phyloP scores from a whole-genome alignment of 495 filamentous ascomycete genomes.

The Pseudomonodictys pantanalensis region DNA sequence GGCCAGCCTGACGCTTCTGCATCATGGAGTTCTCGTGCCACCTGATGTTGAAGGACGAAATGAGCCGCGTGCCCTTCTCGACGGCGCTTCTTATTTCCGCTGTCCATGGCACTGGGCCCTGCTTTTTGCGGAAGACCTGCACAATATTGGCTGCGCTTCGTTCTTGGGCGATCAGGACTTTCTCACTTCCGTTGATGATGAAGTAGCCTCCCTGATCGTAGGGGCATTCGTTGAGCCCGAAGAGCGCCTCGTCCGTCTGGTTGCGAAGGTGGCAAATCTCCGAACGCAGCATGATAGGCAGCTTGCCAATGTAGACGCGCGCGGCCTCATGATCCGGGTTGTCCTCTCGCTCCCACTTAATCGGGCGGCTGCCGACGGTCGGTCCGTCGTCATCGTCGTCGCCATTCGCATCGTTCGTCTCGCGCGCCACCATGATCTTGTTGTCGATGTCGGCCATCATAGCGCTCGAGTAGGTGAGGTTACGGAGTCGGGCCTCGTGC shows the following conservation, averaged over 20 bases:
- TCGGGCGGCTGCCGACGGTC: slow-evolving; percentile 57
- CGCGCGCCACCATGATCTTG: slow-evolving; percentile 74
- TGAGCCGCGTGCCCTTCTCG: slow-evolving; percentile 90
- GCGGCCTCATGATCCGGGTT: slow-evolving; percentile 37
- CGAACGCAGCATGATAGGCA: slow-evolving; percentile 97
- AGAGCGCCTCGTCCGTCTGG: slow-evolving; percentile 74
- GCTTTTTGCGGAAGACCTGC: slow-evolving; percentile 97
- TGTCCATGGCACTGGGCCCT: slow-evolving; percentile 82
- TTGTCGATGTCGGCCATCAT: slow-evolving; percentile 83
- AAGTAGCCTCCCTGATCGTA: slow-evolving; percentile 99
- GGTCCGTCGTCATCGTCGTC: slow-evolving; percentile 53
- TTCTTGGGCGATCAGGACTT: slow-evolving; percentile 97
- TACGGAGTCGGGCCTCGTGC: slow-evolving; percentile 89
- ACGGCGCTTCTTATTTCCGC: slow-evolving; percentile 95
- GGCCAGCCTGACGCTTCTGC: slow-evolving; percentile 72
- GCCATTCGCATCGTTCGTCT: slow-evolving; percentile 60
- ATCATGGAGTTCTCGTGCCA: slow-evolving; percentile 79
- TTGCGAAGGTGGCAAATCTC: slow-evolving; percentile 85
- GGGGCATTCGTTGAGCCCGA: slow-evolving; percentile 87
- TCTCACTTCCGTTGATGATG: slow-evolving; percentile 99
- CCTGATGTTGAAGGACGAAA: slow-evolving; percentile 85
- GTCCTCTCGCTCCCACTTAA: slow-evolving; percentile 56
- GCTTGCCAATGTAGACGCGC: slow-evolving; percentile 81
- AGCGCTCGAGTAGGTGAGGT: slow-evolving; percentile 90
- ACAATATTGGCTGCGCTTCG: slow-evolving; percentile 96